These are phyloP conservation scores for Diaporthe citrichinensis DNA, from an alignment of 2,329 filamentous ascomycete species.

Conservation along the genomic window DNA sequence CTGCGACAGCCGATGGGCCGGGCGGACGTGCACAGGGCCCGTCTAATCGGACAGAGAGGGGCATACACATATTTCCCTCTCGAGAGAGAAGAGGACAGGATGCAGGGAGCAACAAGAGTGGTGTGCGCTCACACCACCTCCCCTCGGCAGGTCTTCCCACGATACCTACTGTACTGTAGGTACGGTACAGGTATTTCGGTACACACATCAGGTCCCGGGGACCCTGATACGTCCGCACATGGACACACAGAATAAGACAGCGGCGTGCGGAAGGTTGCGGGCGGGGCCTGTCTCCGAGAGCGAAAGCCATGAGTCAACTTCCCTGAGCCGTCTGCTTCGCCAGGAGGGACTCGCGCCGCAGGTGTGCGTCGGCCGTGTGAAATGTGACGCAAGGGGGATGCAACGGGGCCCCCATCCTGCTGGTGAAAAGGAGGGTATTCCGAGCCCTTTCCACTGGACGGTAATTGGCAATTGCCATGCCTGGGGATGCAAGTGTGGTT, in stretches of 20 bases:
- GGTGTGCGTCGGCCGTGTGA: slow-evolving; percentile 22
- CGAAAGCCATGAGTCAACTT: slow-evolving; percentile 29
- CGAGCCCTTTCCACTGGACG: not conserved
- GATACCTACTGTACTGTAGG: too few relatives aligned
- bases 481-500: not conserved
- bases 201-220: not conserved
- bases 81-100: not conserved
- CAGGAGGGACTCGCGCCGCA: slow-evolving; percentile 27
- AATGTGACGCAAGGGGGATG: slow-evolving; percentile 20
- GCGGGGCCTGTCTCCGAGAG: slow-evolving; percentile 18
- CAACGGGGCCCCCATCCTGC: slow-evolving; percentile 6
- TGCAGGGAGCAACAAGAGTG: not conserved
- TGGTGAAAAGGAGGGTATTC: slow-evolving; percentile 11
- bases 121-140: slow-evolving; percentile 1
- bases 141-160: not conserved
- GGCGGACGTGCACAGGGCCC: not conserved
- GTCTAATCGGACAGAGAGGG: not conserved
- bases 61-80: not conserved
- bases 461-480: not conserved
- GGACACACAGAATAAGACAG: not conserved
- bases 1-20: slow-evolving; percentile 23
- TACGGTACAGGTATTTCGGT: not conserved
- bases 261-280: slow-evolving; percentile 30
- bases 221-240: not conserved
- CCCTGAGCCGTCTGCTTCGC: slow-evolving; percentile 22